Evolutionary conservation across 352 stramenopile genomes (phyloP).

Genomic region (Pythium brachiatum): DNA sequence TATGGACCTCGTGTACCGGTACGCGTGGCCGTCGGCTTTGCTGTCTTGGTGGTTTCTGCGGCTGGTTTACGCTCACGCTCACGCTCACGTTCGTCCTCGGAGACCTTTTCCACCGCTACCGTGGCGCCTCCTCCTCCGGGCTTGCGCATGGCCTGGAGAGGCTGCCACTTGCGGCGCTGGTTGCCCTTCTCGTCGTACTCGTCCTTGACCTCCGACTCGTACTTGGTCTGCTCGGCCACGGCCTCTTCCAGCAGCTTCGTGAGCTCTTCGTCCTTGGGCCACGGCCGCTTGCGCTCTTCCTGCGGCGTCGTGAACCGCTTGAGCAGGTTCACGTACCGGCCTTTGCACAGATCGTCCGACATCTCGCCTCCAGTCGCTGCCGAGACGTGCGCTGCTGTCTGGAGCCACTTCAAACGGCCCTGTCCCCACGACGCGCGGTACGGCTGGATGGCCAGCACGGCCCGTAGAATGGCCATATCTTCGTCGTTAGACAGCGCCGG

Average conservation of each 20-base stretch:
- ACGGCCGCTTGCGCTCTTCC: slow-evolving; percentile 2
- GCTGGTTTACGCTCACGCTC: too few relatives aligned
- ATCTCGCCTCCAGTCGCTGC: slow-evolving; percentile 11
- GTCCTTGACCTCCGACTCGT: neutral
- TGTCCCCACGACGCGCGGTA: slow-evolving; percentile 15
- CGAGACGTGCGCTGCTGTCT: slow-evolving; percentile 13
- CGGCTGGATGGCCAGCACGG: slow-evolving; percentile 14
- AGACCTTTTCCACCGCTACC: too few relatives aligned
- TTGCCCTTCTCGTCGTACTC: slow-evolving; percentile 1
- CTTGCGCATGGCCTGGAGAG: neutral
- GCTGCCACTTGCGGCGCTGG: slow-evolving; percentile 2
- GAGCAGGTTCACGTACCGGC: slow-evolving; percentile 21
- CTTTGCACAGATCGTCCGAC: slow-evolving; percentile 15
- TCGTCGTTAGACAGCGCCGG: slow-evolving; percentile 21
- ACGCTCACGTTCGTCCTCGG: too few relatives aligned
- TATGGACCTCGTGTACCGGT: too few relatives aligned
- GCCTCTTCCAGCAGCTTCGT: neutral
- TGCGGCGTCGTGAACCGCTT: slow-evolving; percentile 18
- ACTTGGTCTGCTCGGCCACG: slow-evolving; percentile 2
- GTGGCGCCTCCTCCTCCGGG: too few relatives aligned
- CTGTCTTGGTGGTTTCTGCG: too few relatives aligned
- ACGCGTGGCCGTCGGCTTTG: too few relatives aligned
- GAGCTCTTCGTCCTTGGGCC: slow-evolving; percentile 1
- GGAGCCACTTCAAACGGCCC: slow-evolving; percentile 14
- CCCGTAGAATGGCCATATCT: slow-evolving; percentile 21